Evolutionary conservation across 139 green algal genomes (phyloP).

Genomic region (Chlamydomonas applanata): DNA sequence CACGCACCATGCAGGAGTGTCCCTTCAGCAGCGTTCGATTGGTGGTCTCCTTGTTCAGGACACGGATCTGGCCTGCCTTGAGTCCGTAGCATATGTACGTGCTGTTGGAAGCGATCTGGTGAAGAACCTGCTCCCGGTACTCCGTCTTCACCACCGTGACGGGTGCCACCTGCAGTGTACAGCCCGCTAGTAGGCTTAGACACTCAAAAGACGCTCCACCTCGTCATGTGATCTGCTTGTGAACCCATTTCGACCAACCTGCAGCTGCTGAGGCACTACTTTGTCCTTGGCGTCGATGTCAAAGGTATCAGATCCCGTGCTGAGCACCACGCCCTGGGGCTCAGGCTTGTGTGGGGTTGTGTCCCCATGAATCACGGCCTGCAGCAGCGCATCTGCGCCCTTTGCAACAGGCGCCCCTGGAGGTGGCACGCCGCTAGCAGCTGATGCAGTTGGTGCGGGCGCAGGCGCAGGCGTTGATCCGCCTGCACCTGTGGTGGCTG

Average conservation of each 20-base stretch:
- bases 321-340: too few species aligned
- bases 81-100: slow-evolving; percentile 82
- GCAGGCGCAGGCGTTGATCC: too few species aligned
- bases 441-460: too few species aligned
- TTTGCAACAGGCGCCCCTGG: neutral
- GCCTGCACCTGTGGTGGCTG: too few species aligned
- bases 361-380: neutral
- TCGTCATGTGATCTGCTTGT: too few species aligned
- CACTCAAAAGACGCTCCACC: too few species aligned
- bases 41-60: slow-evolving; percentile 58
- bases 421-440: too few species aligned
- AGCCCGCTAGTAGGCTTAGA: too few species aligned
- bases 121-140: slow-evolving; percentile 35
- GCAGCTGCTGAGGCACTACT: slow-evolving; percentile 2
- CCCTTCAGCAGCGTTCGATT: slow-evolving; percentile 67
- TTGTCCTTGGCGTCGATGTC: neutral
- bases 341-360: too few species aligned
- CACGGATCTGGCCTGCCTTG: slow-evolving; percentile 69
- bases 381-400: neutral
- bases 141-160: slow-evolving; percentile 62
- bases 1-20: slow-evolving; percentile 53
- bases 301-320: neutral
- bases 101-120: slow-evolving; percentile 60
- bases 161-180: slow-evolving; percentile 52
- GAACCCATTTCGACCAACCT: neutral